Evolutionary conservation across 768 basidiomycete species (phyloP), one percentile per base, ranked within the genome.

Genomic region (Lepiota brunneoincarnata): DNA sequence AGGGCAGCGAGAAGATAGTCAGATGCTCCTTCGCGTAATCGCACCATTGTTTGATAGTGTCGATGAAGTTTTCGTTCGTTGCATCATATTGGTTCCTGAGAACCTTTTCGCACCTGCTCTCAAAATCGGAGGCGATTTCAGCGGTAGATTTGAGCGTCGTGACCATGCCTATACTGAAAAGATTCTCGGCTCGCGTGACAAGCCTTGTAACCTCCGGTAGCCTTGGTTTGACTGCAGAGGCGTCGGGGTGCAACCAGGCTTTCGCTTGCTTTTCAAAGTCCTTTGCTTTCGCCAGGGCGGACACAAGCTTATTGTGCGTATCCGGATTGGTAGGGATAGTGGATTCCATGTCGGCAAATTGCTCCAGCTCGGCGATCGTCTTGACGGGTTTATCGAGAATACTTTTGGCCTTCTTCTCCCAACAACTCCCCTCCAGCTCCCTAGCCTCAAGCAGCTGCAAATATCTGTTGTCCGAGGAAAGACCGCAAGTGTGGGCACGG

Each of bases 211-310:
- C 89, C 41, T 93, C 90, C 48, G 79, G 73, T 31, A 87, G 76
- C 58, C 82, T 79, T 6, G 90, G 87, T 59, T 79, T 83, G 12
- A 72, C 66, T 3, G 78, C 75, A 37, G 75, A 77, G 7, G 72
- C 62, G 34, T 87, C 86, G 6, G 81, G 80, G 14, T 75, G 68
- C 37, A 92, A 67, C 86, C 89, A 91, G 1, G 77, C 72, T 59
- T 78, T 81, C 1, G 90, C 89, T 60, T 88, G 85, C 71, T 84
- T 86, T 68, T 93, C 89, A 65, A 84, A 86, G 57, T 92, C 91
- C 61, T 79, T 81, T 35, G 88, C 91, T 65, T 87, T 88, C 35
- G 73, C 76, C 40, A 84, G 80, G 31, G 86, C 75, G 17, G 76
- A 75, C 68, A 83, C 76, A 31, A 96, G 69, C 26, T 85, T 80